Conservation (phyloP, 441 rosid genomes). For the Pelargonium fulgidum region DNA sequence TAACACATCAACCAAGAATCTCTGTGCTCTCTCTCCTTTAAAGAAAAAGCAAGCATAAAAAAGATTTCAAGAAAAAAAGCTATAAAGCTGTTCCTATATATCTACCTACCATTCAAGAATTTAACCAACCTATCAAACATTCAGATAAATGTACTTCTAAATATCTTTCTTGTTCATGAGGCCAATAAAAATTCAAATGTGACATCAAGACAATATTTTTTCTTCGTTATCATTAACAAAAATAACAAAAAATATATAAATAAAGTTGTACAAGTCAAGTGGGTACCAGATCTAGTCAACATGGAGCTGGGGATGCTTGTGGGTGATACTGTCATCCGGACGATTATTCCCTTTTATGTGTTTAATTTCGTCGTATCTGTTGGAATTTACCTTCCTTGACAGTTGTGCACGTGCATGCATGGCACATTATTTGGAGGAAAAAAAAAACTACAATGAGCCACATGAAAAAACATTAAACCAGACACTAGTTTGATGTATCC, state of each 20-base stretch:
- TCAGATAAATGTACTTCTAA: no score
- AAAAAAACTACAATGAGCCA: neutral
- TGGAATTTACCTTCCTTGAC: conserved; percentile 36
- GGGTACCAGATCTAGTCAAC: conserved; percentile 24
- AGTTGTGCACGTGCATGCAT: conserved; percentile 49
- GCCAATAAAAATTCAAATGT: no score
- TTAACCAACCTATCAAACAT: conserved; percentile 26
- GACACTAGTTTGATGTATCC: no score
- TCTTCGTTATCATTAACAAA: no score
- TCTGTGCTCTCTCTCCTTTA: conserved; percentile 14
- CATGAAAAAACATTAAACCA: neutral
- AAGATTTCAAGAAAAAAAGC: conserved; percentile 9
- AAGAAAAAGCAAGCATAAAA: conserved; percentile 23
- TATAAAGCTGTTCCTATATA: conserved; percentile 13
- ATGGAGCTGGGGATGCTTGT: conserved; percentile 10
- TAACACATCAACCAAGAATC: conserved; percentile 10
- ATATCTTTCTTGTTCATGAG: no score
- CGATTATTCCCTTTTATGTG: conserved; percentile 47
- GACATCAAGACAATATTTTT: no score
- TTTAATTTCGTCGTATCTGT: conserved; percentile 44
- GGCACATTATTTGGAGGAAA: conserved; percentile 27
- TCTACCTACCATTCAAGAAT: conserved; percentile 39
- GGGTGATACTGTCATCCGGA: conserved; percentile 27
- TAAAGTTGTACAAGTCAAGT: conserved; percentile 16
- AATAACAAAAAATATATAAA: no score